A percentile compares a stretch with the other conserved stretches of the same genome.
Conservation (phyloP, 2,329 filamentous ascomycete genomes). For the Teratosphaeria viscida region DNA sequence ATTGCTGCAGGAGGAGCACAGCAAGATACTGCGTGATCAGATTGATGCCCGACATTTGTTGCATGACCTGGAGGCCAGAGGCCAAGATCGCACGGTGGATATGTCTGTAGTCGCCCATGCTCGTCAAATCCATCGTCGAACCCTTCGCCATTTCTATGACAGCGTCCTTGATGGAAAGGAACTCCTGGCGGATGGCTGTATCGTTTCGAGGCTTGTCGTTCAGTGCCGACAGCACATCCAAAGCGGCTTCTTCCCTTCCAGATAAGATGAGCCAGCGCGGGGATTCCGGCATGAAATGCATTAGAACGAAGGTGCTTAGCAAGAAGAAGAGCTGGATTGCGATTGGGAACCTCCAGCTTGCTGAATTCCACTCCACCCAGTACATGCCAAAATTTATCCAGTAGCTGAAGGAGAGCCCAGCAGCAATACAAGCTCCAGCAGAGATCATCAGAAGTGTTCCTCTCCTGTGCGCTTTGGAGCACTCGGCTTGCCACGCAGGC, state of each 20-base stretch:
- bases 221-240: not conserved
- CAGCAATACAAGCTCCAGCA: conserved; percentile 35
- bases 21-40: conserved; percentile 30
- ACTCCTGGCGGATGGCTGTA: conserved; percentile 28
- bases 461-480: conserved; percentile 38
- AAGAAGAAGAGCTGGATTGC: conserved; percentile 32
- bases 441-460: conserved; percentile 41
- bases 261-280: conserved; percentile 46
- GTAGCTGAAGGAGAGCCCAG: conserved; percentile 38
- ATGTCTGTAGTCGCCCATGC: conserved; percentile 26
- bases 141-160: conserved; percentile 35
- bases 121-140: conserved; percentile 42
- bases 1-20: conserved; percentile 38
- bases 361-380: conserved; percentile 29
- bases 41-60: conserved; percentile 12
- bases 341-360: conserved; percentile 35
- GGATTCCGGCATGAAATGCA: conserved; percentile 42
- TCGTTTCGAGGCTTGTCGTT: not conserved
- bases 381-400: conserved; percentile 31
- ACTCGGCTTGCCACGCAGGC: conserved; percentile 40
- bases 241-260: conserved; percentile 40
- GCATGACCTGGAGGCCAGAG: conserved; percentile 13
- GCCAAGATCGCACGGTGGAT: not conserved
- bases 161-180: conserved; percentile 26
- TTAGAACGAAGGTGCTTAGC: conserved; percentile 15